phyloP scores from a whole-genome alignment of 148 eudicot genomes.

The Camellia sinensis region DNA sequence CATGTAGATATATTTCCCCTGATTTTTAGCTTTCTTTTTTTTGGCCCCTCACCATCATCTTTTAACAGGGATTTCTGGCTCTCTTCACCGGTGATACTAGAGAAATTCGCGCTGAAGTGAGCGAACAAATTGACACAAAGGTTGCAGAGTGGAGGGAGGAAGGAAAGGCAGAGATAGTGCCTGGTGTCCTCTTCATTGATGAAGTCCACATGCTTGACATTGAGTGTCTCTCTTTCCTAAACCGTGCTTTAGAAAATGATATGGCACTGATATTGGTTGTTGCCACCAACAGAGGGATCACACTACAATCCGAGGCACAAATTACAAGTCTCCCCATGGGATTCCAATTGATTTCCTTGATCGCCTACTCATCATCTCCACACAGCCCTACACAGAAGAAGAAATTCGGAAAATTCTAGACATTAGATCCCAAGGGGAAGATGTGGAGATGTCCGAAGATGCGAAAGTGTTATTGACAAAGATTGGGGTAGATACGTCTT shows the following conservation, averaged over 20 bases:
- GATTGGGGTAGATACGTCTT: slow-evolving; percentile 77
- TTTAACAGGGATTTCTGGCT: slow-evolving; percentile 78
- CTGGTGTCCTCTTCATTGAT: slow-evolving; percentile 94
- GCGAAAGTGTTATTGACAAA: slow-evolving; percentile 71
- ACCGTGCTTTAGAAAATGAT: slow-evolving; percentile 92
- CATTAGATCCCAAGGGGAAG: slow-evolving; percentile 85
- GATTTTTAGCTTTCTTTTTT: not conserved
- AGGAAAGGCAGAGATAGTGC: slow-evolving; percentile 95
- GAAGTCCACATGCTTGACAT: slow-evolving; percentile 98
- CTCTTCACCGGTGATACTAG: slow-evolving; percentile 96
- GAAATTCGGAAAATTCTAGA: slow-evolving; percentile 82
- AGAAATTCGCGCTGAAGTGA: slow-evolving; percentile 88
- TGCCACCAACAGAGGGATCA: slow-evolving; percentile 89
- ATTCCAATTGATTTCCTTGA: slow-evolving; percentile 95
- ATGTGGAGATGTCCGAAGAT: slow-evolving; percentile 89
- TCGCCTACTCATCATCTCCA: slow-evolving; percentile 81
- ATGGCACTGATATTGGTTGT: slow-evolving; percentile 95
- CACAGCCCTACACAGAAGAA: slow-evolving; percentile 82
- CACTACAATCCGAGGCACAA: slow-evolving; percentile 91
- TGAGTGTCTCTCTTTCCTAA: slow-evolving; percentile 95
- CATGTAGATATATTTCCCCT: too few relatives aligned
- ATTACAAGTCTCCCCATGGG: slow-evolving; percentile 91
- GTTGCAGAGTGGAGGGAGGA: slow-evolving; percentile 98
- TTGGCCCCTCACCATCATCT: not conserved
- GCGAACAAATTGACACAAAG: slow-evolving; percentile 95